Percentiles rank a stretch among this genome's conserved stretches.
Evolutionary conservation across 2,329 filamentous ascomycete genomes (phyloP).

Genomic region (Colletotrichum cordylinicola): DNA sequence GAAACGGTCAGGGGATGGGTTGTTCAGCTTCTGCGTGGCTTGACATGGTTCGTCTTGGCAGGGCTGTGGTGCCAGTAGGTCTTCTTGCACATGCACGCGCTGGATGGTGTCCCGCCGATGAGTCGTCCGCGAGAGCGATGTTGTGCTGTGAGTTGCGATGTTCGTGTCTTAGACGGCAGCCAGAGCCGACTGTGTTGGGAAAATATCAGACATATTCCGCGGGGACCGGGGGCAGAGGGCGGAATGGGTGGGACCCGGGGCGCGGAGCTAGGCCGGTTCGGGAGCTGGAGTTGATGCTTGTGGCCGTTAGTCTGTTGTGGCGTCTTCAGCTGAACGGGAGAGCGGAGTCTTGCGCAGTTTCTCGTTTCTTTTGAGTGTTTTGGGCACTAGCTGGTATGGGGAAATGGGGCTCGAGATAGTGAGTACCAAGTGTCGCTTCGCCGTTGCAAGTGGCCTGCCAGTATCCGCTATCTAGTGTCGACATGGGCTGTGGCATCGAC

Average conservation of each 20-base stretch:
- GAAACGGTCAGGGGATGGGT: not conserved
- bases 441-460: not conserved
- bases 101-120: not conserved
- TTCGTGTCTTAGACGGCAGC: not conserved
- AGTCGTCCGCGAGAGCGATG: not conserved
- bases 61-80: not conserved
- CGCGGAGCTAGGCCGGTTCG: constrained; percentile 17
- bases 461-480: not conserved
- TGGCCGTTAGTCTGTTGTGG: constrained; percentile 4
- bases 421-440: not conserved
- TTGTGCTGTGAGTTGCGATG: not conserved
- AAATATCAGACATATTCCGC: constrained; percentile 9
- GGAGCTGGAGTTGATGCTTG: not conserved
- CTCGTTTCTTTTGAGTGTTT: not conserved
- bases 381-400: not conserved
- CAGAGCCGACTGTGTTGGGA: not conserved
- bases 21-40: constrained; percentile 17
- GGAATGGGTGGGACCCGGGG: constrained; percentile 2
- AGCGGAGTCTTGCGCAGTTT: not conserved
- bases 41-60: not conserved
- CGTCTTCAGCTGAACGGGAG: constrained; percentile 11
- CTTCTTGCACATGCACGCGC: not conserved
- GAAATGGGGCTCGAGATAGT: not conserved
- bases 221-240: constrained; percentile 6
- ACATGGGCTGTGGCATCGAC: not conserved